Evolutionary conservation across 768 basidiomycete genomes (phyloP).

Genomic region (Mycena chlorophos): DNA sequence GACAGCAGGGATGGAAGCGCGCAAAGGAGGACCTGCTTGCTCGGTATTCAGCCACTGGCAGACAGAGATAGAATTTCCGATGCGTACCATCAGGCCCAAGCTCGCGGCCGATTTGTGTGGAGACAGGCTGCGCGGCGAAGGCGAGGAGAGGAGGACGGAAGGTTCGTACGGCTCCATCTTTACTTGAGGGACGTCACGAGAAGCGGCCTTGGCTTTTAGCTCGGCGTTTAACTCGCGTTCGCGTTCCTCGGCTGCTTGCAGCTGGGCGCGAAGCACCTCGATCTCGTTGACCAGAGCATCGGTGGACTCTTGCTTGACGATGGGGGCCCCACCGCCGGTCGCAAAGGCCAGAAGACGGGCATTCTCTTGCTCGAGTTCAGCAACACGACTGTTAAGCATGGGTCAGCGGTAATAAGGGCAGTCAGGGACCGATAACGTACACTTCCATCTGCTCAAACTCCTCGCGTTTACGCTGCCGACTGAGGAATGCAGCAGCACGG

Average conservation of each 20-base stretch:
- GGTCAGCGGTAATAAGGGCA: conserved; percentile 12
- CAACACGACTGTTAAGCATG: conserved; percentile 61
- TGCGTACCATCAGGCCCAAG: conserved; percentile 69
- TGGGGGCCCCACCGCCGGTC: conserved; percentile 40
- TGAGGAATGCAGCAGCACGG: conserved; percentile 88
- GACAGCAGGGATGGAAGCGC: conserved; percentile 75
- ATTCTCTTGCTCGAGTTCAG: conserved; percentile 83
- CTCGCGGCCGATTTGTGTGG: conserved; percentile 63
- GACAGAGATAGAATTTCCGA: conserved; percentile 18
- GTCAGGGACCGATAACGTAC: conserved; percentile 49
- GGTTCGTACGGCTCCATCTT: conserved; percentile 64
- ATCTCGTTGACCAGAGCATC: conserved; percentile 56
- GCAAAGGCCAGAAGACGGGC: conserved; percentile 65
- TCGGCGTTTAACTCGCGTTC: conserved; percentile 67
- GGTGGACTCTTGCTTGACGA: conserved; percentile 29
- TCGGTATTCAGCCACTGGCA: conserved; percentile 15
- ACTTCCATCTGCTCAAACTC: conserved; percentile 91
- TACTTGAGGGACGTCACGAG: conserved; percentile 36
- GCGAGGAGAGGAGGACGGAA: conserved; percentile 45
- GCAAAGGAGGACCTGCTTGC: conserved; percentile 70
- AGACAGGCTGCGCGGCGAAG: conserved; percentile 42
- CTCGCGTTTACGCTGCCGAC: conserved; percentile 87
- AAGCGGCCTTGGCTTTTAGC: conserved; percentile 44
- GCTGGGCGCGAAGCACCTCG: conserved; percentile 64
- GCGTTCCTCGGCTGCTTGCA: conserved; percentile 64